Conservation (phyloP, 2,329 filamentous ascomycete species). For the Aspergillus neotritici region DNA sequence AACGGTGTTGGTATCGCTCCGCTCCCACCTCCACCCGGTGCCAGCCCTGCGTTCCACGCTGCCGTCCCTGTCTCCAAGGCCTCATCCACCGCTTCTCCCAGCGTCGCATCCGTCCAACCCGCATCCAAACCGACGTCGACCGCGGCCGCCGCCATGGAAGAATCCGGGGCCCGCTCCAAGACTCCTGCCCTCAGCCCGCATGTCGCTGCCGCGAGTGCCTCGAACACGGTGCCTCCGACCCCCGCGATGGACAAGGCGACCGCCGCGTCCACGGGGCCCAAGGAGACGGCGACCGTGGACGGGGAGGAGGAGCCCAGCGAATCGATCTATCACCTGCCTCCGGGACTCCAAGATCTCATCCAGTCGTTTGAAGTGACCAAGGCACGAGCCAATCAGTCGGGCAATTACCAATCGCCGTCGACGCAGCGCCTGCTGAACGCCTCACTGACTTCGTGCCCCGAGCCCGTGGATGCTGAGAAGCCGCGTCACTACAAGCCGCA, state of each 20-base stretch:
- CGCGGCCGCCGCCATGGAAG: conserved; percentile 38
- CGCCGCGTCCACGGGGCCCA: conserved; percentile 28
- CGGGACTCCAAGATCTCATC: conserved; percentile 80
- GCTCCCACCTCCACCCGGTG: conserved; percentile 78
- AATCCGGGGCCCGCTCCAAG: conserved; percentile 41
- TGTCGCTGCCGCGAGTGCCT: conserved; percentile 37
- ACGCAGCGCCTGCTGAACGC: conserved; percentile 69
- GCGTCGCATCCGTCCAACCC: conserved; percentile 46
- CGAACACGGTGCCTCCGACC: conserved; percentile 41
- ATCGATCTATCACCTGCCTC: conserved; percentile 86
- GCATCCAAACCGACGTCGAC: conserved; percentile 36
- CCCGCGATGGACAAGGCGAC: conserved; percentile 46
- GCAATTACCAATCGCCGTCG: conserved; percentile 55
- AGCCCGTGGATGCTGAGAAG: conserved; percentile 71
- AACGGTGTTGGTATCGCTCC: conserved; percentile 86
- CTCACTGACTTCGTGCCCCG: conserved; percentile 68
- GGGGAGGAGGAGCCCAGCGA: conserved; percentile 58
- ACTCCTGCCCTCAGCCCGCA: conserved; percentile 48
- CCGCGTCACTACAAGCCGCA: conserved; percentile 80
- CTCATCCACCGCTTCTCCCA: conserved; percentile 56
- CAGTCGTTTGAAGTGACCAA: conserved; percentile 85
- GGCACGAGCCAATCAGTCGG: conserved; percentile 48
- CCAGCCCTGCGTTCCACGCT: conserved; percentile 46
- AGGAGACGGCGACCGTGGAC: conserved; percentile 39
- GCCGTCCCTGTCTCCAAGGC: conserved; percentile 47